Conservation (phyloP, 1,139 yeast genomes). For the Scheffersomyces quercinus region DNA sequence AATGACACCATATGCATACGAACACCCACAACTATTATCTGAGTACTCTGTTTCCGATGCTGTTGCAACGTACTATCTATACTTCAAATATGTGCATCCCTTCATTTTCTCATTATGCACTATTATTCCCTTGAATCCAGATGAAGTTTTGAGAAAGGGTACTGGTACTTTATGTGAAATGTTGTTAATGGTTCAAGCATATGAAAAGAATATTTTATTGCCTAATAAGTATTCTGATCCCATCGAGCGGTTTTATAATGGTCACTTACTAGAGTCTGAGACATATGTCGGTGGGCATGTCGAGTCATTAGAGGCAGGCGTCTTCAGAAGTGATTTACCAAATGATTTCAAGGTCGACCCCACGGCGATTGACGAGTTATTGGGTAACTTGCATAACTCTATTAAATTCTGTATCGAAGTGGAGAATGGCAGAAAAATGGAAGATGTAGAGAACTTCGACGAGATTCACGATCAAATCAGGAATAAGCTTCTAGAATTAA, state of each 20-base stretch:
- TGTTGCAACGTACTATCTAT: constrained; percentile 94
- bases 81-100: constrained; percentile 96
- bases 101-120: constrained; percentile 95
- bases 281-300: constrained; percentile 99
- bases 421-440: constrained; percentile 70
- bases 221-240: constrained; percentile 97
- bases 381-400: constrained; percentile 73
- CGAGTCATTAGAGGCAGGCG: constrained; percentile 97
- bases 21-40: constrained; percentile 86
- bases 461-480: constrained; percentile 66
- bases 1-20: constrained; percentile 97
- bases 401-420: constrained; percentile 81
- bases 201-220: constrained; percentile 67
- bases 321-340: constrained; percentile 85
- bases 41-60: constrained; percentile 99
- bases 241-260: constrained; percentile 87
- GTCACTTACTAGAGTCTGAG: constrained; percentile 91
- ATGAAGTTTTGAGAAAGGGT: constrained; percentile 93
- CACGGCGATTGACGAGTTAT: constrained; percentile 75
- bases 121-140: constrained; percentile 94
- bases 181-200: constrained; percentile 97
- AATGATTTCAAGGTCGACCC: constrained; percentile 79
- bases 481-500: constrained; percentile 55
- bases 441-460: constrained; percentile 77
- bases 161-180: constrained; percentile 99